Conservation (phyloP, 495 filamentous ascomycete species). For the Aspergillus homomorphus region DNA sequence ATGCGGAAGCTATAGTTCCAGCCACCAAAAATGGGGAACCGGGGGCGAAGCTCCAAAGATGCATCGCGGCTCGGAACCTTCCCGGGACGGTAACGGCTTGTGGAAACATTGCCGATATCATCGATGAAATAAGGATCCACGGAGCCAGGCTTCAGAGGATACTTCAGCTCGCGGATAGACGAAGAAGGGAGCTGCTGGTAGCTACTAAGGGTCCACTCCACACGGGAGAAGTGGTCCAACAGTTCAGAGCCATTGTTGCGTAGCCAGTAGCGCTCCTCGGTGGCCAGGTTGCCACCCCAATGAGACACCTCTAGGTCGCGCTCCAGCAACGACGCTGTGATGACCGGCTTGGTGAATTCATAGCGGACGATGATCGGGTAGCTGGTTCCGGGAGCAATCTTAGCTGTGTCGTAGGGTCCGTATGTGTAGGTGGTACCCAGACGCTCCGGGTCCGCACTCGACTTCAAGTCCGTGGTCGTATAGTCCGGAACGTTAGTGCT, state of each 20-base stretch:
- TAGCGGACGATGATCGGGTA: slow-evolving; percentile 79
- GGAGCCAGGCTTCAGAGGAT: slow-evolving; percentile 74
- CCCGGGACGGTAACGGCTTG: slow-evolving; percentile 78
- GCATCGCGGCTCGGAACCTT: slow-evolving; percentile 64
- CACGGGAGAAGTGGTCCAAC: slow-evolving; percentile 78
- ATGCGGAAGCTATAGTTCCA: slow-evolving; percentile 97
- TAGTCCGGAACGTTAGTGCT: slow-evolving; percentile 76
- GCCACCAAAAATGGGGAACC: slow-evolving; percentile 90
- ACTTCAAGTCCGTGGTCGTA: slow-evolving; percentile 61
- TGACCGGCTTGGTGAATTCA: slow-evolving; percentile 91
- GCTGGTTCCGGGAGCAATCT: slow-evolving; percentile 62
- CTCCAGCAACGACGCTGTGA: slow-evolving; percentile 70
- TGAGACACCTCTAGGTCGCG: slow-evolving; percentile 93
- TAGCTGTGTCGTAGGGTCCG: slow-evolving; percentile 77
- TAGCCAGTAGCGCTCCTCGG: slow-evolving; percentile 90
- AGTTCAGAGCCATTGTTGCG: slow-evolving; percentile 83
- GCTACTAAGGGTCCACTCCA: slow-evolving; percentile 67
- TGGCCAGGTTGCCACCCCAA: slow-evolving; percentile 95
- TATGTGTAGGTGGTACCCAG: slow-evolving; percentile 86
- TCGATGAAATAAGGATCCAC: slow-evolving; percentile 90
- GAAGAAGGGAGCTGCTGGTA: slow-evolving; percentile 74
- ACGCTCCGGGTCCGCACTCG: slow-evolving; percentile 73
- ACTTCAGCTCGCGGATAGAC: slow-evolving; percentile 76
- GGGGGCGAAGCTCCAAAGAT: slow-evolving; percentile 81
- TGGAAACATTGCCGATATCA: slow-evolving; percentile 95